Evolutionary conservation across 257 asterid species (phyloP).

Genomic region (Solanum gracilifrons): DNA sequence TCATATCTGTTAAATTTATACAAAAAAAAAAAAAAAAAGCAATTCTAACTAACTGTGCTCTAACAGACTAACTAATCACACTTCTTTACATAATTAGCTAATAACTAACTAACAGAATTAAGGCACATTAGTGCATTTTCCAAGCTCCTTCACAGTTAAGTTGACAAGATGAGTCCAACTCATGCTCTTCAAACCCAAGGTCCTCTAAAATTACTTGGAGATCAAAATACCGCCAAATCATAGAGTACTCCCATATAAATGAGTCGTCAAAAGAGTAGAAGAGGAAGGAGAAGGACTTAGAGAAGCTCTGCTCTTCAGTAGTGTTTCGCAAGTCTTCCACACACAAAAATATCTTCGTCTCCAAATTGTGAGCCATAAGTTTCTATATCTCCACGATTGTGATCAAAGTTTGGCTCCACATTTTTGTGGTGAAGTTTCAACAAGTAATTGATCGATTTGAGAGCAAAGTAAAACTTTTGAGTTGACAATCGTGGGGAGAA

Average conservation of each 20-base stretch:
- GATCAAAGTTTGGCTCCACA: neutral
- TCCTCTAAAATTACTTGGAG: neutral
- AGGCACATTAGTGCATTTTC: no score
- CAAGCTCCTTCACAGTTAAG: no score
- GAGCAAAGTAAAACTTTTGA: neutral
- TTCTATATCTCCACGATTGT: neutral
- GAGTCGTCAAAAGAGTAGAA: no score
- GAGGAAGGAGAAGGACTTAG: no score
- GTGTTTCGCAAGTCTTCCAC: neutral
- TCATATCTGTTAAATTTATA: no score
- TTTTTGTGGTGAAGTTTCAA: neutral
- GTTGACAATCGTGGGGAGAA: neutral
- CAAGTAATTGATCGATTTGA: neutral
- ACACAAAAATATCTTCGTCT: neutral
- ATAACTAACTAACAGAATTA: no score
- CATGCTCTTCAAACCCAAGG: neutral
- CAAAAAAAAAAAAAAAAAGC: no score
- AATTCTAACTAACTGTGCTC: no score
- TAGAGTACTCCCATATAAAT: no score
- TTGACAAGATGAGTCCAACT: neutral
- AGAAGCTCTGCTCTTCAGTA: neutral
- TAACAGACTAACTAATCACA: no score
- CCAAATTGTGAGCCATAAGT: neutral
- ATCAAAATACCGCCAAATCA: neutral
- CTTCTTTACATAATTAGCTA: no score